Evolutionary conservation across 2,329 filamentous ascomycete genomes (phyloP).

Genomic region (Dendrostoma leiphaemia): DNA sequence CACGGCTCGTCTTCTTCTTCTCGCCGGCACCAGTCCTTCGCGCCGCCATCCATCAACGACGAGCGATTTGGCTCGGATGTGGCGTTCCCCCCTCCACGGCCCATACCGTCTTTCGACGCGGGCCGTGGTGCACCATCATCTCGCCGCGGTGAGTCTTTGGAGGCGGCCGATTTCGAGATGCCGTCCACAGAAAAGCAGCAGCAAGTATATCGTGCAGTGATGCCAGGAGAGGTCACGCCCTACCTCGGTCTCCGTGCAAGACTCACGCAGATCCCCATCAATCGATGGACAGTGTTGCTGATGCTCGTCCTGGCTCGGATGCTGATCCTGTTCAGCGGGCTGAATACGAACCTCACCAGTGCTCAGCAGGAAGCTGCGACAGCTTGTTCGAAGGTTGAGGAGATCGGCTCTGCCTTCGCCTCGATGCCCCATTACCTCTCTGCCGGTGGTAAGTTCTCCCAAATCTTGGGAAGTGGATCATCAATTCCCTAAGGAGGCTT

Average conservation of each 20-base stretch:
- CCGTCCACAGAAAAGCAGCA: conserved; percentile 58
- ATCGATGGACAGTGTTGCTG: conserved; percentile 91
- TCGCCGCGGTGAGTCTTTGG: conserved; percentile 29
- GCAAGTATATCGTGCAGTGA: conserved; percentile 8
- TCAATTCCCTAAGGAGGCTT: too few species aligned
- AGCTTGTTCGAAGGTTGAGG: conserved; percentile 89
- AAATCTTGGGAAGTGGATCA: too few species aligned
- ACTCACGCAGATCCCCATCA: conserved; percentile 95
- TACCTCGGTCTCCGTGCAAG: conserved; percentile 88
- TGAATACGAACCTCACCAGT: conserved; percentile 71
- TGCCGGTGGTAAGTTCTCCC: conserved; percentile 45
- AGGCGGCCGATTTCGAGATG: conserved; percentile 34
- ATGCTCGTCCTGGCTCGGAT: conserved; percentile 81
- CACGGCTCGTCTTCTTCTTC: neutral
- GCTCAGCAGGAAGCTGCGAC: conserved; percentile 81
- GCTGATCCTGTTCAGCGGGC: conserved; percentile 69
- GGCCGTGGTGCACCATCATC: conserved; percentile 22
- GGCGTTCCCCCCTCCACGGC: neutral
- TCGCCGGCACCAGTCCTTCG: conserved; percentile 24
- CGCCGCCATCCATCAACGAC: conserved; percentile 11
- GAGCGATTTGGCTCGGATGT: neutral
- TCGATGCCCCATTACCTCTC: conserved; percentile 98
- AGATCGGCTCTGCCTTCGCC: conserved; percentile 90
- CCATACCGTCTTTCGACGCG: neutral
- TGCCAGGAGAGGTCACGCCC: conserved; percentile 67